A percentile compares a stretch with the other conserved stretches of the same genome.
Conservation (phyloP, 164 flowering plant species). For the Tetrastigma voinierianum region DNA sequence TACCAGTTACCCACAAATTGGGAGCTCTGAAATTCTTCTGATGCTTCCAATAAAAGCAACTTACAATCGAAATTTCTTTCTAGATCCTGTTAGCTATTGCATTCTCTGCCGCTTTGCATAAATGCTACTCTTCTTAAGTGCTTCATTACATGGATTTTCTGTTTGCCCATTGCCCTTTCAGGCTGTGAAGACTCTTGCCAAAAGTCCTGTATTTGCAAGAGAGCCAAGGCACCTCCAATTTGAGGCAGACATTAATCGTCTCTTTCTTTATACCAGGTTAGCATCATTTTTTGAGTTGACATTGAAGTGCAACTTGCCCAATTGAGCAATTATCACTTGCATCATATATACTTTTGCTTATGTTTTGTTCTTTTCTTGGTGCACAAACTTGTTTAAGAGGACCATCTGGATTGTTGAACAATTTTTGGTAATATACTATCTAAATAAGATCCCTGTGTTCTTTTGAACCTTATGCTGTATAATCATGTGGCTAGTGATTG, state of each 20-base stretch:
- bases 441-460: too few species aligned
- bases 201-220: conserved; percentile 63
- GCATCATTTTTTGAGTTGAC: not conserved
- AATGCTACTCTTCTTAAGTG: not conserved
- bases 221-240: conserved; percentile 78
- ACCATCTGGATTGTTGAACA: too few species aligned
- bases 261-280: conserved; percentile 82
- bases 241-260: conserved; percentile 83
- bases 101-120: not conserved
- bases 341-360: not conserved
- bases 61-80: too few species aligned
- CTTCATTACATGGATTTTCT: not conserved
- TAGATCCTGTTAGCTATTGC: not conserved
- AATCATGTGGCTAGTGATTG: too few species aligned
- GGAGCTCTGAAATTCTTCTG: too few species aligned
- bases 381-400: too few species aligned
- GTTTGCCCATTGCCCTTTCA: conserved; percentile 15
- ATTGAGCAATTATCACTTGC: not conserved
- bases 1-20: too few species aligned
- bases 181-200: conserved; percentile 69
- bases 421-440: too few species aligned
- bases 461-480: too few species aligned
- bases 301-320: too few species aligned
- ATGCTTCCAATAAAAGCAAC: too few species aligned
- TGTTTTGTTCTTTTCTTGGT: not conserved